Evolutionary conservation across 345 rosid species (phyloP).

Genomic region (Salix purpurea): DNA sequence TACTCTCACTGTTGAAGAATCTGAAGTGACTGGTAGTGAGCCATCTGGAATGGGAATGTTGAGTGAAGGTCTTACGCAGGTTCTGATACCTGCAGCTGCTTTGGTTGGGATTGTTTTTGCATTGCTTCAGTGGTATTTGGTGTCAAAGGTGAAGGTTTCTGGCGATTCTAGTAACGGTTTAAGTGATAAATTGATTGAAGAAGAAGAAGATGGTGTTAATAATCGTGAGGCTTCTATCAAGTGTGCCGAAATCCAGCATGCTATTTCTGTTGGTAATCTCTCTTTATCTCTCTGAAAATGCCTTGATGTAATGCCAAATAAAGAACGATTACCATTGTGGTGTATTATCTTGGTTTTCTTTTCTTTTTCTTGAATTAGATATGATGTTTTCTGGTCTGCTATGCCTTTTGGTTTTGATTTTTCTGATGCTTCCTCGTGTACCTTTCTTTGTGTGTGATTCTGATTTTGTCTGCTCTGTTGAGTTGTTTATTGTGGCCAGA

Average conservation of each 20-base stretch:
- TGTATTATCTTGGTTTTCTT: no score
- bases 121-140: slow-evolving; percentile 62
- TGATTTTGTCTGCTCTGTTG: neutral
- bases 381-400: neutral
- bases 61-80: slow-evolving; percentile 48
- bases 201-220: slow-evolving; percentile 50
- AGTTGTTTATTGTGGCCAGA: no score
- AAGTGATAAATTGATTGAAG: slow-evolving; percentile 41
- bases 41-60: slow-evolving; percentile 33
- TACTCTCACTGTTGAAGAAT: neutral
- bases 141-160: slow-evolving; percentile 49
- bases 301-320: neutral
- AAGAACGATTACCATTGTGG: no score
- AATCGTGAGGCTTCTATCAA: slow-evolving; percentile 43
- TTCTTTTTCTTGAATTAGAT: neutral
- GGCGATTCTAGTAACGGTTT: slow-evolving; percentile 28
- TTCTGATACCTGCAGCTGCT: slow-evolving; percentile 48
- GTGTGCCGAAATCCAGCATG: slow-evolving; percentile 66
- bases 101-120: slow-evolving; percentile 59
- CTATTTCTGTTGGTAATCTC: slow-evolving; percentile 59
- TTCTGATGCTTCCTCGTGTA: neutral
- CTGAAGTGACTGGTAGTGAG: neutral
- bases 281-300: neutral
- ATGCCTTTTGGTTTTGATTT: neutral
- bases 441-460: neutral